Percentiles rank a stretch among this genome's conserved stretches.
These are phyloP conservation scores for Tulasnella sp. DNA, from an alignment of 768 basidiomycete species.

Conservation along the genomic window DNA sequence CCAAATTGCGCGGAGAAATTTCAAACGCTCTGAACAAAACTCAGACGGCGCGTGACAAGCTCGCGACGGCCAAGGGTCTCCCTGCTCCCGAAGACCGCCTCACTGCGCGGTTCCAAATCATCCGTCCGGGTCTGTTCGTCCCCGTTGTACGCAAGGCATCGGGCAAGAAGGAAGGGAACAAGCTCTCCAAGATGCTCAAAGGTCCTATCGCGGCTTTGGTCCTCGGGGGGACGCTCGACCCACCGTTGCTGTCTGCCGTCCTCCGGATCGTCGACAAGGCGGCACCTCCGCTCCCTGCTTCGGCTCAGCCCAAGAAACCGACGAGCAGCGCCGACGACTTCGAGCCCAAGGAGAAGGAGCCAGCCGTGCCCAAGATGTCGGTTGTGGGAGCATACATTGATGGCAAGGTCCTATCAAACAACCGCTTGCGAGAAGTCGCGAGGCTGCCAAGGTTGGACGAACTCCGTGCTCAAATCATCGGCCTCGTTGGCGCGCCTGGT, in stretches of 20 bases:
- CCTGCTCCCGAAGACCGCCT: neutral
- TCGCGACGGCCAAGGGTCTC: neutral
- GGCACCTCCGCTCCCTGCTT: neutral
- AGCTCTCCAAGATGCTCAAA: slow-evolving; percentile 2
- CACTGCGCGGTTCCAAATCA: neutral
- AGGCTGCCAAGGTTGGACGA: slow-evolving; percentile 8
- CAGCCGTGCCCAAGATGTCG: neutral
- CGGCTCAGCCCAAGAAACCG: neutral
- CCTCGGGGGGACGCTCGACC: slow-evolving; percentile 2
- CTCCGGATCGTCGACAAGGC: slow-evolving; percentile 4
- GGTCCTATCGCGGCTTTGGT: slow-evolving; percentile 7
- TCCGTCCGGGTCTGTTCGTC: slow-evolving; percentile 8
- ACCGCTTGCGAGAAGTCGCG: neutral
- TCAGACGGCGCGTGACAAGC: neutral
- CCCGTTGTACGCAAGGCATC: slow-evolving; percentile 10
- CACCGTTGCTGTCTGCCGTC: neutral
- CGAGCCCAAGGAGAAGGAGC: slow-evolving; percentile 1
- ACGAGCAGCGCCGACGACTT: neutral
- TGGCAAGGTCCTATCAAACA: slow-evolving; percentile 1
- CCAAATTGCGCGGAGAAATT: slow-evolving; percentile 4
- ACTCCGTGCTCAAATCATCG: slow-evolving; percentile 4
- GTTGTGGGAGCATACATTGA: slow-evolving; percentile 8
- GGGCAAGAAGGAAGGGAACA: neutral
- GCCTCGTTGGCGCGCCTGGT: neutral
- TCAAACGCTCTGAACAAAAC: neutral